A percentile compares a stretch with the other conserved stretches of the same genome.
phyloP scores from a whole-genome alignment of 2,329 filamentous ascomycete genomes.

The Trichoderma cornu-damae region DNA sequence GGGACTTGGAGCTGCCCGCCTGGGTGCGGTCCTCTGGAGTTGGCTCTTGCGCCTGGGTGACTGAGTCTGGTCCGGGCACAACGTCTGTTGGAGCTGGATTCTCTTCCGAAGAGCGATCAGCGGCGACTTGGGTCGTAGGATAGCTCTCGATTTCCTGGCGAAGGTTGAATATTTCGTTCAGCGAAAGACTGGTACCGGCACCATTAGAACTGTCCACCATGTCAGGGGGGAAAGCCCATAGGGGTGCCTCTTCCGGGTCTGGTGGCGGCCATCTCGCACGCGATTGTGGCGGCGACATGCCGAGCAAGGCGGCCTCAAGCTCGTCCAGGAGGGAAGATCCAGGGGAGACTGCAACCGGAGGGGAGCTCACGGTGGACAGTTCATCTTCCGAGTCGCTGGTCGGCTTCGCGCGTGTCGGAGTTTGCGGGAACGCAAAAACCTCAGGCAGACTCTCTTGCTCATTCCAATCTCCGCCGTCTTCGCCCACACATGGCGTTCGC shows the following conservation, averaged over 20 bases:
- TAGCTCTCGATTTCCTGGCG: constrained; percentile 2
- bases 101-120: neutral
- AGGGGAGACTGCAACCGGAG: neutral
- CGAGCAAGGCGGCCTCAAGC: constrained; percentile 11
- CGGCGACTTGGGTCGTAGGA: constrained; percentile 7
- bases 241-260: neutral
- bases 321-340: constrained; percentile 10
- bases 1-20: constrained; percentile 8
- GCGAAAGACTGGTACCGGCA: constrained; percentile 5
- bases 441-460: neutral
- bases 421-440: neutral
- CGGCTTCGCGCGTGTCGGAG: neutral
- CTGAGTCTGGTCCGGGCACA: neutral
- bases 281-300: neutral
- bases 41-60: constrained; percentile 16
- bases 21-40: constrained; percentile 1
- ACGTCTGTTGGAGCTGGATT: neutral
- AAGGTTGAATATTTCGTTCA: constrained; percentile 16
- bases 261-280: neutral
- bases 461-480: constrained; percentile 11
- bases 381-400: neutral
- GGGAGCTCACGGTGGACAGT: neutral
- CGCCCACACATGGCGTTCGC: constrained; percentile 5
- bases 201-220: constrained; percentile 3
- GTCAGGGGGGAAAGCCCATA: constrained; percentile 14